Conservation (phyloP, 2,329 filamentous ascomycete genomes). For the Bipolaris bicolor region DNA sequence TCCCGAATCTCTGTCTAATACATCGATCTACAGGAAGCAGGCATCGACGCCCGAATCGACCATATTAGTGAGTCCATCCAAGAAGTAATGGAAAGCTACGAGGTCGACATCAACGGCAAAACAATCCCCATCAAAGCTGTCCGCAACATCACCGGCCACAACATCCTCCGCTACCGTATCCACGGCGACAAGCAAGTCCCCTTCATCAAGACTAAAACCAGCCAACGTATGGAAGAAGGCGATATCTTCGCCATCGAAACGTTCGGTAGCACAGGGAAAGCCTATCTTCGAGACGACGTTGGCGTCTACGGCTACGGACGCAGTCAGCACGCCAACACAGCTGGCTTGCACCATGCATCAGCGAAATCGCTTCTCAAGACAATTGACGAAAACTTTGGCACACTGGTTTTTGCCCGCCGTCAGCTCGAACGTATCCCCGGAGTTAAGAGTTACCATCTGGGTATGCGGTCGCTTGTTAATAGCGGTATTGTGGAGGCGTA, state of each 20-base stretch:
- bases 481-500: constrained; percentile 87
- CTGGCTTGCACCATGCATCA: constrained; percentile 74
- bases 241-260: constrained; percentile 96
- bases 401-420: constrained; percentile 83
- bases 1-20: constrained; percentile 1
- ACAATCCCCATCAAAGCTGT: constrained; percentile 82
- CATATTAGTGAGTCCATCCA: constrained; percentile 86
- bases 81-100: constrained; percentile 91
- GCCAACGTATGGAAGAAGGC: constrained; percentile 96
- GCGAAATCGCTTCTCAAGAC: constrained; percentile 83
- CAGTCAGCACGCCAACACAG: constrained; percentile 69
- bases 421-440: constrained; percentile 82
- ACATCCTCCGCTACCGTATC: constrained; percentile 86
- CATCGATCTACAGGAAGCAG: constrained; percentile 67
- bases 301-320: constrained; percentile 69
- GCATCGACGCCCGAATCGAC: constrained; percentile 86
- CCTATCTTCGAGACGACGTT: constrained; percentile 81
- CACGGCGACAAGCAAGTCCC: constrained; percentile 93
- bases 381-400: constrained; percentile 95
- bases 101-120: constrained; percentile 78
- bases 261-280: constrained; percentile 90
- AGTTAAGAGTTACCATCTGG: constrained; percentile 88
- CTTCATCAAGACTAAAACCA: constrained; percentile 83
- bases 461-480: constrained; percentile 82
- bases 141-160: constrained; percentile 88